phyloP scores from a whole-genome alignment of 176 grass and related monocot genomes.

The Carex cristatella region DNA sequence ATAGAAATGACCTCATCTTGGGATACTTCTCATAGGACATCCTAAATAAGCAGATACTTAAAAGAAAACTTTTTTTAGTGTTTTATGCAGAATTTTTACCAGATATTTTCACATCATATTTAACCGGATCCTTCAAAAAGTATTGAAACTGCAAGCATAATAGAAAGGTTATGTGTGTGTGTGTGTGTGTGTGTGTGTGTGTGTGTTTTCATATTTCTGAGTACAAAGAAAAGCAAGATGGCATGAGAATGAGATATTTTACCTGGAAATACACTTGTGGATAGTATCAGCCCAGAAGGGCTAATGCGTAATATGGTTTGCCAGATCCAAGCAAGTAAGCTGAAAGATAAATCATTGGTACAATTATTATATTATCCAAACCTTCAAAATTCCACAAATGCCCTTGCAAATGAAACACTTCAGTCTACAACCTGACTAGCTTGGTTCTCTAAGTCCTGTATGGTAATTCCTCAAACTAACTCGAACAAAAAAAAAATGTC shows the following conservation, averaged over 20 bases:
- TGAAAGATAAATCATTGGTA: conserved; percentile 15
- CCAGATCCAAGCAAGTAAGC: conserved; percentile 41
- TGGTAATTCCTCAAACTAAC: neutral
- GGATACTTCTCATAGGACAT: no score
- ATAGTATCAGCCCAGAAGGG: conserved; percentile 35
- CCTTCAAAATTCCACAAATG: neutral
- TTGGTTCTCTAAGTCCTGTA: no score
- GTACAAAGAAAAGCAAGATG: neutral
- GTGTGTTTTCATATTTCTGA: neutral
- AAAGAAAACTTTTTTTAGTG: no score
- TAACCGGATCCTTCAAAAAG: conserved; percentile 46
- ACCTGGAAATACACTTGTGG: conserved; percentile 50
- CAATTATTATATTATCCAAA: neutral
- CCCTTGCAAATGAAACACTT: neutral
- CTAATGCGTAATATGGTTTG: conserved; percentile 41
- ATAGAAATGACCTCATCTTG: no score
- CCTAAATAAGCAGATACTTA: conserved; percentile 9
- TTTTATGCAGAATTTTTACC: conserved; percentile 17
- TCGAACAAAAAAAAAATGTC: neutral
- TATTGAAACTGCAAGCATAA: conserved; percentile 41
- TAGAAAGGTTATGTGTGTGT: neutral
- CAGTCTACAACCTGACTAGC: no score
- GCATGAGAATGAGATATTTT: neutral
- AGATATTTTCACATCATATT: conserved; percentile 55
- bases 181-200: no score